Evolutionary conservation across 2,329 filamentous ascomycete species (phyloP).

Genomic region (Bisporella sp.): DNA sequence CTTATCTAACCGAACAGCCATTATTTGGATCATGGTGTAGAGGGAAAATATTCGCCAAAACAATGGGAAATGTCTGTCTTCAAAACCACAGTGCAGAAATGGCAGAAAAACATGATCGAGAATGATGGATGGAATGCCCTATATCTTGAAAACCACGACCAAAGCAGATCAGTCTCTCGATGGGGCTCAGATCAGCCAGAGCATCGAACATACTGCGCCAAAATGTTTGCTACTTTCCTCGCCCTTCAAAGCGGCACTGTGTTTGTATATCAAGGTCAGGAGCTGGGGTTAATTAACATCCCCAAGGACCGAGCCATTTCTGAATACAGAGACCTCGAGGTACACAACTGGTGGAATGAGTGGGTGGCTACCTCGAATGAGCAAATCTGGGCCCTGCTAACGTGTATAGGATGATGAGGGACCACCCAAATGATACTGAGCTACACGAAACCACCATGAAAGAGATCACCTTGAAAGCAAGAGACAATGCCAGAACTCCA

Average conservation of each 20-base stretch:
- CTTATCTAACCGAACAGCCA: constrained; percentile 30
- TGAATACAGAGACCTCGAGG: constrained; percentile 64
- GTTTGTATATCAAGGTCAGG: constrained; percentile 55
- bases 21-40: constrained; percentile 39
- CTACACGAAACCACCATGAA: constrained; percentile 32
- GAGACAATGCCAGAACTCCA: constrained; percentile 65
- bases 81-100: constrained; percentile 40
- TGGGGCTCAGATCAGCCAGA: constrained; percentile 37
- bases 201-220: constrained; percentile 36
- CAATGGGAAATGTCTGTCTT: constrained; percentile 30
- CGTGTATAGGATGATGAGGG: constrained; percentile 25
- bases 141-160: constrained; percentile 53
- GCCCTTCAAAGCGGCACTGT: constrained; percentile 45
- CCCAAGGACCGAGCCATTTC: constrained; percentile 51
- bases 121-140: constrained; percentile 50
- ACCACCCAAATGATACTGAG: constrained; percentile 30
- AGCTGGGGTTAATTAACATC: constrained; percentile 51
- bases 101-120: constrained; percentile 43
- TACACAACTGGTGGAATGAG: constrained; percentile 41
- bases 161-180: constrained; percentile 42
- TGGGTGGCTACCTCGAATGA: constrained; percentile 4
- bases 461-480: constrained; percentile 50
- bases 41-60: constrained; percentile 39
- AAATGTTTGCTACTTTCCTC: constrained; percentile 47
- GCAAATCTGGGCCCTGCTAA: neutral